Percentiles rank a stretch among this genome's conserved stretches.
Conservation (phyloP, 2,329 filamentous ascomycete species). For the Aspergillus jensenii region DNA sequence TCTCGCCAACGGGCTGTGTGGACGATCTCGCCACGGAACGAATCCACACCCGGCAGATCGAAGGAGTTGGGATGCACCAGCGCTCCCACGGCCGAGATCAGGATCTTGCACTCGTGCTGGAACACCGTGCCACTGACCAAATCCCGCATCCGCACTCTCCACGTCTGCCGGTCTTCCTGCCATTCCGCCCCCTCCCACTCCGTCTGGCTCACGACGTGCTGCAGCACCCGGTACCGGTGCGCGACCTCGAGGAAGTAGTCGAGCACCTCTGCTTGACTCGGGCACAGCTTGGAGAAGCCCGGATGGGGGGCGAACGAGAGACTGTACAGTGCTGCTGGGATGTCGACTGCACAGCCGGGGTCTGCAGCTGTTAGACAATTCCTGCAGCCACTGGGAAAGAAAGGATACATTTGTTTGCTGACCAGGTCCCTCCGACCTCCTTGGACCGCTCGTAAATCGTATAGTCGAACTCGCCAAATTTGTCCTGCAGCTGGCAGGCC, state of each 20-base stretch:
- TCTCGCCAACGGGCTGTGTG: slow-evolving; percentile 13
- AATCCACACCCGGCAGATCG: slow-evolving; percentile 3
- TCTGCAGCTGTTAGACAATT: background rate
- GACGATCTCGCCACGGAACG: slow-evolving; percentile 10
- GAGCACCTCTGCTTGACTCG: slow-evolving; percentile 7
- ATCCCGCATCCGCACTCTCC: slow-evolving; percentile 6
- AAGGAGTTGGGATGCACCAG: slow-evolving; percentile 7
- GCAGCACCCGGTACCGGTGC: background rate
- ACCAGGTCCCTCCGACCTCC: slow-evolving; percentile 12
- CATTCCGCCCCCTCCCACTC: slow-evolving; percentile 9
- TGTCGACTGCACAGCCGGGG: slow-evolving; percentile 12
- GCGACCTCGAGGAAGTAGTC: slow-evolving; percentile 3
- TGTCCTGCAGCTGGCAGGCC: slow-evolving; percentile 12
- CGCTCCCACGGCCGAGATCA: slow-evolving; percentile 11
- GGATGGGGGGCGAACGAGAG: slow-evolving; percentile 11
- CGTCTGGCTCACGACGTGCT: slow-evolving; percentile 6
- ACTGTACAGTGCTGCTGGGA: slow-evolving; percentile 9
- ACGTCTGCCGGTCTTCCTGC: slow-evolving; percentile 10
- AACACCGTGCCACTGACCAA: slow-evolving; percentile 5
- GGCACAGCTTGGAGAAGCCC: slow-evolving; percentile 7
- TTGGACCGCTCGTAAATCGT: slow-evolving; percentile 10
- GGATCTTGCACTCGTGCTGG: slow-evolving; percentile 10
- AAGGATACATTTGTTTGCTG: slow-evolving; percentile 7
- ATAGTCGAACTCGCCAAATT: slow-evolving; percentile 8
- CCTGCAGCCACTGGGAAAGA: background rate